Evolutionary conservation across 2,329 filamentous ascomycete species (phyloP).

Genomic region (Colletotrichum sp.): DNA sequence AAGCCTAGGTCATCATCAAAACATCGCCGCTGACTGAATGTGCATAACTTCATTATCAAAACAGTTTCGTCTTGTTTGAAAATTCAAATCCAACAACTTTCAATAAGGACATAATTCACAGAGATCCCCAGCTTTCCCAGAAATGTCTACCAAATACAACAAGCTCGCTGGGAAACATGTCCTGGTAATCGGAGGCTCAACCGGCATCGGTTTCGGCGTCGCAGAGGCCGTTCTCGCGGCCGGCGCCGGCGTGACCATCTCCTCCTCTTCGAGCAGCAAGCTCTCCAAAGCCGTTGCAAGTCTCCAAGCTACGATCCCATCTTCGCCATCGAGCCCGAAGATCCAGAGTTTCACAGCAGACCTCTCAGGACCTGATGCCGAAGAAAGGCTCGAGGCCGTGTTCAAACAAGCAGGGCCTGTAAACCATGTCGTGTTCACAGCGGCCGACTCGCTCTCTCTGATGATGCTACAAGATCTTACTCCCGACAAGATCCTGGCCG

Average conservation of each 20-base stretch:
- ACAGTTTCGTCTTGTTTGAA: accelerated
- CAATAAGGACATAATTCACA: neutral
- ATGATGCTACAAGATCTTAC: constrained; percentile 42
- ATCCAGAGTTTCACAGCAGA: constrained; percentile 34
- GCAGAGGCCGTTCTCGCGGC: constrained; percentile 62
- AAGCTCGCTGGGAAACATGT: constrained; percentile 42
- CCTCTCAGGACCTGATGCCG: neutral
- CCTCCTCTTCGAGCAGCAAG: constrained; percentile 59
- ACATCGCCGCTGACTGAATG: accelerated
- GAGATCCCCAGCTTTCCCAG: neutral
- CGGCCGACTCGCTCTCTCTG: constrained; percentile 47
- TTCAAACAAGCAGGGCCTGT: constrained; percentile 12
- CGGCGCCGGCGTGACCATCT: constrained; percentile 61
- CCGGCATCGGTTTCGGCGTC: constrained; percentile 67
- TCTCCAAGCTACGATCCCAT: constrained; percentile 30
- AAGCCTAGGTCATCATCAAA: accelerated
- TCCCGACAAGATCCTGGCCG: constrained; percentile 36
- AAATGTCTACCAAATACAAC: constrained; percentile 27
- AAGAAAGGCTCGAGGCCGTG: constrained; percentile 48
- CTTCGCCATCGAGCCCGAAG: neutral
- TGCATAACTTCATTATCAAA: neutral
- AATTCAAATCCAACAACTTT: accelerated
- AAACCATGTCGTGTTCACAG: constrained; percentile 61
- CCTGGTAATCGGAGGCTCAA: constrained; percentile 68
- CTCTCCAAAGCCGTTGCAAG: constrained; percentile 50